A percentile compares a stretch with the other conserved stretches of the same genome.
Conservation (phyloP, 2,329 filamentous ascomycete genomes). For the Stemphylium beticola region DNA sequence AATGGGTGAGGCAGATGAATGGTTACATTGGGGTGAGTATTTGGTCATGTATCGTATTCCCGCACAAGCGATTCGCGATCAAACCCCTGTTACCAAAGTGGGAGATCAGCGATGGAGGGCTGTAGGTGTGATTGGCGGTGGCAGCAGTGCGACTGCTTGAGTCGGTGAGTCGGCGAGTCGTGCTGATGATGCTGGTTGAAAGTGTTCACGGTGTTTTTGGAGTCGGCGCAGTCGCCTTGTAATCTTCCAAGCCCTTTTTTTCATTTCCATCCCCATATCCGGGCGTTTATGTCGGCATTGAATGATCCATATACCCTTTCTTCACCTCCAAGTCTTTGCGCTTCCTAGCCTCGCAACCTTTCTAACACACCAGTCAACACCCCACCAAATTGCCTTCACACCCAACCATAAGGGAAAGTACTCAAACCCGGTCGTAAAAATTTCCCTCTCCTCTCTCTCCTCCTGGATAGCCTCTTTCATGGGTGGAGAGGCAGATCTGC, state of each 20-base stretch:
- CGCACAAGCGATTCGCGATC: constrained; percentile 38
- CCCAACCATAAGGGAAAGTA: constrained; percentile 4
- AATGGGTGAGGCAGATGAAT: constrained; percentile 10
- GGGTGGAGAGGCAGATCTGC: not conserved
- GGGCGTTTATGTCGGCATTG: not conserved
- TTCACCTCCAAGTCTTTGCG: not conserved
- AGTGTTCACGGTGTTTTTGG: not conserved
- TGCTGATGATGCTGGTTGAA: not conserved
- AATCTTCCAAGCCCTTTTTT: not conserved
- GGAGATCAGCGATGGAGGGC: constrained; percentile 25
- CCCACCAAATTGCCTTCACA: constrained; percentile 3
- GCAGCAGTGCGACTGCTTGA: constrained; percentile 1
- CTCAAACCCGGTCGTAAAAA: not conserved
- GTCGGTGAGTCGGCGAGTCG: not conserved
- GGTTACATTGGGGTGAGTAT: constrained; percentile 45
- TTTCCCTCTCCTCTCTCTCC: not conserved
- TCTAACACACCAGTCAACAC: constrained; percentile 4
- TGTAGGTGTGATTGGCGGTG: constrained; percentile 28
- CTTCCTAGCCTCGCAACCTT: not conserved
- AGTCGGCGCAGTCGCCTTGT: not conserved
- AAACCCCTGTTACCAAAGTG: constrained; percentile 33
- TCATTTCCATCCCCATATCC: too few relatives aligned
- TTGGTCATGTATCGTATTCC: constrained; percentile 45
- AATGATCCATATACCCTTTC: not conserved
- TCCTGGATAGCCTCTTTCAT: not conserved